Conservation (phyloP, 1,284 basidiomycete genomes). For the Malassezia pachydermatis region DNA sequence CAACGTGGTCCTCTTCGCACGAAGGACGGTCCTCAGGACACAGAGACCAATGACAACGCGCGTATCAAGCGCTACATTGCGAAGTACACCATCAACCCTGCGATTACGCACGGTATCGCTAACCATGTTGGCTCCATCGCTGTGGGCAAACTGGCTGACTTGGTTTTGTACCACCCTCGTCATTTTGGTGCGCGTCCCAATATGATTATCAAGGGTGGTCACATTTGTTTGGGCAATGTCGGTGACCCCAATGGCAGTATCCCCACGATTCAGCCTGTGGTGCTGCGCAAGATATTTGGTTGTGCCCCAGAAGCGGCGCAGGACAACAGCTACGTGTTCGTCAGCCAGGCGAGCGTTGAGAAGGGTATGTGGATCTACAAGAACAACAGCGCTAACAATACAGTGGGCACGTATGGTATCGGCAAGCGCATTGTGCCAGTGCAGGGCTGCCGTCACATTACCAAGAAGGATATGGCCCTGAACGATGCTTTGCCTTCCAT, state of each 20-base stretch:
- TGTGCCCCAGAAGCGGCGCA: conserved; percentile 63
- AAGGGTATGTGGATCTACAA: conserved; percentile 51
- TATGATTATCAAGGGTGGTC: conserved; percentile 85
- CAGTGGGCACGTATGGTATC: conserved; percentile 62
- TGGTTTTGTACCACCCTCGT: conserved; percentile 86
- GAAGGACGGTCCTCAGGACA: conserved; percentile 51
- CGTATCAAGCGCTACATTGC: conserved; percentile 93
- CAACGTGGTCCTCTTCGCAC: conserved; percentile 61
- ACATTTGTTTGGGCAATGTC: conserved; percentile 83
- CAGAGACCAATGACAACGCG: conserved; percentile 66
- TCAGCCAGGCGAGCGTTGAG: conserved; percentile 64
- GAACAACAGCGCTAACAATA: not conserved
- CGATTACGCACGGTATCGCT: conserved; percentile 84
- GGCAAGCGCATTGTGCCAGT: conserved; percentile 69
- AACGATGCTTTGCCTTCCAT: conserved; percentile 73
- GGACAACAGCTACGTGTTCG: conserved; percentile 71
- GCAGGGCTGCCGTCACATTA: conserved; percentile 62
- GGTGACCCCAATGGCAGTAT: conserved; percentile 79
- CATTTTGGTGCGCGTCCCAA: conserved; percentile 85
- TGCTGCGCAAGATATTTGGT: conserved; percentile 82
- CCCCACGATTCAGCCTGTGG: conserved; percentile 80
- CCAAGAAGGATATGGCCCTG: conserved; percentile 86
- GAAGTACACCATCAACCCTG: conserved; percentile 96
- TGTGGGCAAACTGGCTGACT: conserved; percentile 74
- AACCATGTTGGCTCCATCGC: conserved; percentile 77